phyloP scores from a whole-genome alignment of 2,329 filamentous ascomycete genomes.

The Endocalyx cinctus region DNA sequence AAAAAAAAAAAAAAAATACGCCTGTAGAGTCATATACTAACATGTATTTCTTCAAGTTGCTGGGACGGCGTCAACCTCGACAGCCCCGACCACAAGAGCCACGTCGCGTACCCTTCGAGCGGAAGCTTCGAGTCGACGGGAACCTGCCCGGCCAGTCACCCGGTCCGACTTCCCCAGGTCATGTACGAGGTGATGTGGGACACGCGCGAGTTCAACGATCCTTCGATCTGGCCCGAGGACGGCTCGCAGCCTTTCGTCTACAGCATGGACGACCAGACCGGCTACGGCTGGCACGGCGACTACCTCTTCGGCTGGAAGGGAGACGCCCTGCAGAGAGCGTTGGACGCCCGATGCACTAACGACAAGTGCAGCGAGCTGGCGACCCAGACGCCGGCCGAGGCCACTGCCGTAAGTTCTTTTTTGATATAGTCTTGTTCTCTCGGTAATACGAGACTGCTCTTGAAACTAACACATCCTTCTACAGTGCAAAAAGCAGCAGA shows the following conservation, averaged over 20 bases:
- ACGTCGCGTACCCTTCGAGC: constrained; percentile 41
- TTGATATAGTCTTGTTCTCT: too few species aligned
- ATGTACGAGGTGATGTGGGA: constrained; percentile 22
- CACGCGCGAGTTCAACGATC: constrained; percentile 15
- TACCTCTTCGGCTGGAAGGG: constrained; percentile 31
- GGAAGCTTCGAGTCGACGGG: constrained; percentile 12
- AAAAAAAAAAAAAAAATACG: too few species aligned
- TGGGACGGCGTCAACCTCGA: constrained; percentile 48
- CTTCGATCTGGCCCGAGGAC: constrained; percentile 21
- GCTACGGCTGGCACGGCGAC: constrained; percentile 29
- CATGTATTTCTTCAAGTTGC: too few species aligned
- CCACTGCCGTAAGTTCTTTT: constrained; percentile 8
- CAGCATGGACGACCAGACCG: constrained; percentile 20
- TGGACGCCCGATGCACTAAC: constrained; percentile 23
- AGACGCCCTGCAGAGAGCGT: constrained; percentile 25
- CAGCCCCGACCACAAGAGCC: constrained; percentile 39
- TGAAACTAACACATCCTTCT: too few species aligned
- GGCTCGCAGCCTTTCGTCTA: constrained; percentile 17
- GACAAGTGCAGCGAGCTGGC: constrained; percentile 13
- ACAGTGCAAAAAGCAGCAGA: constrained; percentile 4
- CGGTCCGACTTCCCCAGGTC: constrained; percentile 16
- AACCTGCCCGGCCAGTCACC: constrained; percentile 17
- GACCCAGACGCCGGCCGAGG: constrained; percentile 14
- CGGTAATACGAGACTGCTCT: too few species aligned
- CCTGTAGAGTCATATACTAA: too few species aligned